Percentiles rank a stretch among this genome's conserved stretches.
These are phyloP conservation scores for Phytomonas sp. DNA, from an alignment of 208 protist genomes.

Conservation along the genomic window DNA sequence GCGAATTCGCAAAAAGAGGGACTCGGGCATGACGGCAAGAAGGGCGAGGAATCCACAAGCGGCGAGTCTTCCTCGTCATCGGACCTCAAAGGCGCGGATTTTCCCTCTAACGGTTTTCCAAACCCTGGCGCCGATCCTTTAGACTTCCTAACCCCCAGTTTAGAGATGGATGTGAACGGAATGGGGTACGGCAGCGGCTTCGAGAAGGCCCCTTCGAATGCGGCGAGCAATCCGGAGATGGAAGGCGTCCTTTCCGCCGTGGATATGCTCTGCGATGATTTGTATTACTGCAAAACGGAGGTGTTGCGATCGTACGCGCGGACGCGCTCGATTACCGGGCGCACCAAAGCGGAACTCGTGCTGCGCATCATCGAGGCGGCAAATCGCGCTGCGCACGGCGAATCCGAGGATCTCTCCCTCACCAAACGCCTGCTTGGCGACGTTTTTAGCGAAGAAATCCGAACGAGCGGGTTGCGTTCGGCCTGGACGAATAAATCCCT, in stretches of 20 bases:
- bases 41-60: too few relatives aligned
- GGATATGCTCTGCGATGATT: slow-evolving; percentile 83
- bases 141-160: too few relatives aligned
- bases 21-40: too few relatives aligned
- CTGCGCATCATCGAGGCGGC: slow-evolving; percentile 66
- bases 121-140: too few relatives aligned
- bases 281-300: slow-evolving; percentile 81
- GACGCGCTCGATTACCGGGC: slow-evolving; percentile 30
- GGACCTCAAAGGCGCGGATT: too few relatives aligned
- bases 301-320: slow-evolving; percentile 75
- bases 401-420: slow-evolving; percentile 58
- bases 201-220: too few relatives aligned
- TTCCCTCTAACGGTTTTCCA: too few relatives aligned
- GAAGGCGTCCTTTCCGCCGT: slow-evolving; percentile 55
- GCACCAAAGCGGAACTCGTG: slow-evolving; percentile 66
- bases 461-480: slow-evolving; percentile 66
- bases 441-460: slow-evolving; percentile 76
- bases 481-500: slow-evolving; percentile 85
- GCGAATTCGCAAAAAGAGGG: too few relatives aligned
- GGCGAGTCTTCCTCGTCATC: too few relatives aligned
- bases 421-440: slow-evolving; percentile 76
- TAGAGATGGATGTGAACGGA: too few relatives aligned
- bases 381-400: slow-evolving; percentile 72
- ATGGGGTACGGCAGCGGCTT: too few relatives aligned
- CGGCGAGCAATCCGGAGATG: too few relatives aligned